Evolutionary conservation across 1,284 basidiomycete species (phyloP), one percentile per base, ranked within the genome.

Genomic region (Tausonia pullulans): DNA sequence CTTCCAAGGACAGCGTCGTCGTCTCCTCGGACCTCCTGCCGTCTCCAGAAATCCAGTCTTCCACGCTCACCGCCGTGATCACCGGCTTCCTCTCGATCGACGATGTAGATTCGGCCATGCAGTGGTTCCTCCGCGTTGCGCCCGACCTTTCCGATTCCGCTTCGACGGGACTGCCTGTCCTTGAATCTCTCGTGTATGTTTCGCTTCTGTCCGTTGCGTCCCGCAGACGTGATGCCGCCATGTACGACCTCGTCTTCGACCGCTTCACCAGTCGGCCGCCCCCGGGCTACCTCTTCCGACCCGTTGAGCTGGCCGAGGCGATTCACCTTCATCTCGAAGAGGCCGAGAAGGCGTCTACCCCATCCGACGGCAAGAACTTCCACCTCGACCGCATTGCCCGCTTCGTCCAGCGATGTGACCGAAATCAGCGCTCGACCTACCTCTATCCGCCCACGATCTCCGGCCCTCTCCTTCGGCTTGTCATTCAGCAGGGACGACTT

Each of bases 41-140:
- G 0, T 80, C 83, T 2, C 76, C 83, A 0, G 80, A 82, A 10
- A 67, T 61, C 39, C 63, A 68, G 1, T 43, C 63, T 4, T 53
- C 61, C 0, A 85, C 87, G 0, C 87, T 85, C 72, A 81, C 81
- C 3, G 77, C 80, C 0, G 81, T 91, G 68, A 82, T 95, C 66
- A 72, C 74, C 0, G 86, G 85, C 0, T 90, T 93, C 73, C 81
- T 83, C 69, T 74, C 79, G 16, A 71, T 75, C 1, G 84, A 84
- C 5, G 87, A 93, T 69, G 70, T 85, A 9, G 71, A 78, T 3
- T 84, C 82, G 0, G 90, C 90, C 0, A 70, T 85, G 50, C 72
- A 78, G 9, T 90, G 88, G 89, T 88, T 87, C 71, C 78, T 86
- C 61, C 80, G 82, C 16, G 41, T 62, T 39, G 57, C 55, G 6